These are phyloP conservation scores for Graphilbum fragrans DNA, from an alignment of 2,329 filamentous ascomycete genomes.

Conservation along the genomic window DNA sequence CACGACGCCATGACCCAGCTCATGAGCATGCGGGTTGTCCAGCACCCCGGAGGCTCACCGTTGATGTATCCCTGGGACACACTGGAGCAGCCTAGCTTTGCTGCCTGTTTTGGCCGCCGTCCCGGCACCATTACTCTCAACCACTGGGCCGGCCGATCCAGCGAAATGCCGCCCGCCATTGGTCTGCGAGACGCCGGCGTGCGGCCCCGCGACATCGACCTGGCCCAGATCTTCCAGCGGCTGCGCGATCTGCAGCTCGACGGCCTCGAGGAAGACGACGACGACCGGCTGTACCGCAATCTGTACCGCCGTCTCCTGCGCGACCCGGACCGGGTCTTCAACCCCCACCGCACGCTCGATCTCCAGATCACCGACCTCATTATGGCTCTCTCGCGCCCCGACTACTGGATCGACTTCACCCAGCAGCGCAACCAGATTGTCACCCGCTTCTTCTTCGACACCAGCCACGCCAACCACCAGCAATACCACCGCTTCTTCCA, in stretches of 20 bases:
- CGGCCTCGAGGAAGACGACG: constrained; percentile 43
- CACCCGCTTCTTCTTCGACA: constrained; percentile 59
- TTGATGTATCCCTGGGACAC: constrained; percentile 52
- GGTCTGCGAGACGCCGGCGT: constrained; percentile 46
- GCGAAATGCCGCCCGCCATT: constrained; percentile 41
- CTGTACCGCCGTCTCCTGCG: constrained; percentile 58
- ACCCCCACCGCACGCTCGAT: constrained; percentile 52
- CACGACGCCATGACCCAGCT: constrained; percentile 46
- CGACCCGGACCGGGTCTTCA: constrained; percentile 51
- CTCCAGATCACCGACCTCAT: constrained; percentile 64
- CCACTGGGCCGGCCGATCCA: constrained; percentile 51
- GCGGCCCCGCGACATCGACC: constrained; percentile 46
- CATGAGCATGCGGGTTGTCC: constrained; percentile 39
- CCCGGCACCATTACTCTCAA: constrained; percentile 64
- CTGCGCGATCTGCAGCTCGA: constrained; percentile 40
- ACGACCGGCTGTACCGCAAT: constrained; percentile 46
- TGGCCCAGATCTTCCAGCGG: constrained; percentile 45
- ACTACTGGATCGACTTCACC: constrained; percentile 62
- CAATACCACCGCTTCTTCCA: constrained; percentile 60
- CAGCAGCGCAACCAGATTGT: constrained; percentile 58
- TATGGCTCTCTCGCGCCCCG: constrained; percentile 51
- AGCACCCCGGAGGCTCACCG: constrained; percentile 13
- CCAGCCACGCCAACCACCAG: constrained; percentile 38
- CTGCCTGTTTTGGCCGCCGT: constrained; percentile 52
- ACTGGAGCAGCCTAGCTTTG: constrained; percentile 61